Evolutionary conservation across 1,284 basidiomycete species (phyloP).

Genomic region (Papiliotrema laurentii): DNA sequence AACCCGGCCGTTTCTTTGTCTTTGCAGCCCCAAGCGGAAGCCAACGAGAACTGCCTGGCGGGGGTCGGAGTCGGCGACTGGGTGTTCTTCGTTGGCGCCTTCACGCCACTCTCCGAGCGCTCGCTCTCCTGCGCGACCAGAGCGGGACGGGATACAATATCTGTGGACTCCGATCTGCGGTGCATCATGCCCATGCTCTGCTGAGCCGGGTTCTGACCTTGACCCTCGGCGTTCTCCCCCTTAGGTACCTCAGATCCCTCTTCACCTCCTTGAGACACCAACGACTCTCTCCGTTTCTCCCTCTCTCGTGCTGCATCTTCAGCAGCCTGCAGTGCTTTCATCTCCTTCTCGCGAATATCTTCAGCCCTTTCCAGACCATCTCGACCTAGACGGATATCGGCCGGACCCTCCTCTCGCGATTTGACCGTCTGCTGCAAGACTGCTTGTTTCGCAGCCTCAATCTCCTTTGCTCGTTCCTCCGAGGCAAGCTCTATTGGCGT

Average conservation of each 20-base stretch:
- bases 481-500: constrained; percentile 36
- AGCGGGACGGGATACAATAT: background rate
- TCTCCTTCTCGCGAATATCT: constrained; percentile 24
- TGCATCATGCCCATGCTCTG: background rate
- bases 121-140: background rate
- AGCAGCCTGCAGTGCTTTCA: constrained; percentile 10
- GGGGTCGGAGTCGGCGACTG: background rate
- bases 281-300: constrained; percentile 10
- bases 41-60: background rate
- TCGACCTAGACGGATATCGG: constrained; percentile 27
- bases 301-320: constrained; percentile 12
- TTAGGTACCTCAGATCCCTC: background rate
- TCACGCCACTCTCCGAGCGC: background rate
- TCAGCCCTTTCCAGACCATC: constrained; percentile 40
- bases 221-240: too few relatives aligned
- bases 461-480: constrained; percentile 29
- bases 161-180: background rate
- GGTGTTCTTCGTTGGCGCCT: background rate
- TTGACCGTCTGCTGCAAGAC: constrained; percentile 34
- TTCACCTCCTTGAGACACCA: constrained; percentile 7
- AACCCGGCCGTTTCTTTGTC: background rate
- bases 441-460: constrained; percentile 29
- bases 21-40: constrained; percentile 5
- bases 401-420: constrained; percentile 15
- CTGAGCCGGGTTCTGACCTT: too few relatives aligned